Base-by-base conservation (phyloP, 164 flowering plant species). In the Chimonanthus salicifolius region DNA sequence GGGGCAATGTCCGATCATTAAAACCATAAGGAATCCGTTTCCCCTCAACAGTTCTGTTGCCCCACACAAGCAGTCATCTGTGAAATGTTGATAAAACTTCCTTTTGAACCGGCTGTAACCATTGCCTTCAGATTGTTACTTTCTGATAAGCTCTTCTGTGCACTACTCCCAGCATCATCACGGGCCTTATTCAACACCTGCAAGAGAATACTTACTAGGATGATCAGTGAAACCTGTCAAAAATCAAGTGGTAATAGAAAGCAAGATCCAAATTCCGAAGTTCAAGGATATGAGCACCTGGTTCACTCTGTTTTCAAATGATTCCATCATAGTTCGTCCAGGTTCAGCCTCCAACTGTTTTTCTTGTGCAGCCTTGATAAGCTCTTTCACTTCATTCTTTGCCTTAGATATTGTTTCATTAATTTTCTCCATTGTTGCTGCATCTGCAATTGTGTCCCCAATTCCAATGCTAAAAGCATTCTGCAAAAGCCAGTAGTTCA, bases 41-140 rank as follows among this genome's bases (percentile, higher is more conserved):
- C 18, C 99, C 99, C 82, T 95, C 99, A 75, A 95, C 99, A n/a
- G 80, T 95, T 95, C 82, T 95, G 99, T 87, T 95, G 98, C n/a
- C 99, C 99, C 82, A 95, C 98, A 89, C 99, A 95, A 78, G 99
- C 98, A 86, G 98, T 95, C 99, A 95, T 95, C 84, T 95, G 99
- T 2, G 99, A 95, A 71, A 95, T 95, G 76, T 95, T 95, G 78
- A 95, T 95, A 72, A 95, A 95, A 93, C 98, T 95, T 76, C 99
- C 98, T 76, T 95, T 95, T 3, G 99, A 95, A 20, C 99, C 99
- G 18, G 98, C 99, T 7, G 98, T 95, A 48, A 95, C 99, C 98
- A 95, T 95, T 44, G 99, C 99, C 83, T 95, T 95, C 9, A 95
- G 93, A 81, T 95, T 95, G 84, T 95, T 95, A 79, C 95, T 95